Conservation (phyloP, 2,329 filamentous ascomycete species). For the Cladosporium sp. region DNA sequence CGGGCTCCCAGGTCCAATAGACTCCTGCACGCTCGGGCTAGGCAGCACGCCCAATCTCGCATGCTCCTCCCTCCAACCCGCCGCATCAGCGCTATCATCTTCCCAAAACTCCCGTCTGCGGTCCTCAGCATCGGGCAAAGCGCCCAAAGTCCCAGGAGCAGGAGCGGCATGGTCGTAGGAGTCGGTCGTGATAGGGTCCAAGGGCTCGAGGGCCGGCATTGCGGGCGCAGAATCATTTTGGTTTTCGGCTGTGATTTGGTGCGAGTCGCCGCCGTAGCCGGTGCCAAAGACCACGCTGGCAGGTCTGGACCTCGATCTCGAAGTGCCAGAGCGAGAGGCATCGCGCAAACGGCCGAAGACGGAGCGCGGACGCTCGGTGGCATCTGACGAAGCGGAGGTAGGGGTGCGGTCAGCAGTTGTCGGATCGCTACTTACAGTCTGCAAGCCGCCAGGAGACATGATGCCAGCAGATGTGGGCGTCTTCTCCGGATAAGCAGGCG, state of each 20-base stretch:
- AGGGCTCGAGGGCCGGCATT: not conserved
- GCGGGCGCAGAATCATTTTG: not conserved
- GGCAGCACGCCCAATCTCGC: slow-evolving; percentile 27
- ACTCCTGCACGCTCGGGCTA: slow-evolving; percentile 18
- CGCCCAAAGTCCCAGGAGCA: not conserved
- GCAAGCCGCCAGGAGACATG: not conserved
- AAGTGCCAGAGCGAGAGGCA: not conserved
- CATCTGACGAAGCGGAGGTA: not conserved
- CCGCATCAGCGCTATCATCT: not conserved
- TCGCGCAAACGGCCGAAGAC: slow-evolving; percentile 1
- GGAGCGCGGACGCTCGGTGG: not conserved
- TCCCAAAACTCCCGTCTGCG: slow-evolving; percentile 9
- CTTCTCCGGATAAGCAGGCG: not conserved
- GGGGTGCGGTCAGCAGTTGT: not conserved
- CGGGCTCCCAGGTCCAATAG: not conserved
- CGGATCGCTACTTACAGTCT: not conserved
- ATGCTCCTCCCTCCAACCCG: not conserved
- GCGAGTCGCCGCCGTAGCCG: not conserved
- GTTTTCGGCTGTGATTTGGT: not conserved
- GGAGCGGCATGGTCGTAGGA: no score
- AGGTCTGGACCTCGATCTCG: not conserved
- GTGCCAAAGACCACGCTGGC: not conserved
- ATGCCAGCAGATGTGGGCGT: not conserved
- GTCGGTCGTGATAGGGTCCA: not conserved
- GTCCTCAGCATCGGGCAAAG: slow-evolving; percentile 13